Evolutionary conservation across 176 grass and related monocot genomes (phyloP), one percentile per base, ranked within the genome.

Genomic region (Oryza rufipogon): DNA sequence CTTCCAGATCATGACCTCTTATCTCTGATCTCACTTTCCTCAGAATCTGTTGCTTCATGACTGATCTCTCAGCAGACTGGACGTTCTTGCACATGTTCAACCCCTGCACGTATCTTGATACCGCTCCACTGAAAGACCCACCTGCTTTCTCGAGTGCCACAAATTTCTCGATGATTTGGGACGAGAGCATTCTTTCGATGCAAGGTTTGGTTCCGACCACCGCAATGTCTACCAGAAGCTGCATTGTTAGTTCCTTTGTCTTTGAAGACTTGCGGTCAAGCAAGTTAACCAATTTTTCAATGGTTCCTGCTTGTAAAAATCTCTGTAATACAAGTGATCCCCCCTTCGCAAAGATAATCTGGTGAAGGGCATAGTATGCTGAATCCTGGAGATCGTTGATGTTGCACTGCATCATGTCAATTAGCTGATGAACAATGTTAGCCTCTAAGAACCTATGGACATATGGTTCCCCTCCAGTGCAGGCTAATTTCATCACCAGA

Each of bases 31-130:
- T 91, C 32, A 93, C 91, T 88, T 96, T 87, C 78, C 91, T 89
- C 70, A 87, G 33, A 67, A 93, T 92, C 23, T 96, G 94, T n/a
- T 91, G 86, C 66, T 93, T 96, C 91, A 93, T 93, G 34, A 92
- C 80, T 12, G 74, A 12, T 66, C 93, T 86, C 80, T 95, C 93
- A 20, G 90, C 83, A 68, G 77, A 26, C 79, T 90, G 92, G 69
- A 96, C 26, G 56, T 89, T 96, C 69, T 89, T 89, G 80, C 88
- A 93, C 94, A 93, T 80, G 87, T 93, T 92, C 76, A 96, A 61
- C 63, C 90, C 90, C 45, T 95, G 91, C 66, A 93, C 75, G 74
- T 93, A 96, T 72, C 91, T 96, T 44, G 87, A 71, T 61, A 93
- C 83, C 0, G 78, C 80, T 36, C 94, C 88, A 23, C 77, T 70